Base-by-base conservation (phyloP, 495 filamentous ascomycete species). In the Aspergillus incahuasiensis region DNA sequence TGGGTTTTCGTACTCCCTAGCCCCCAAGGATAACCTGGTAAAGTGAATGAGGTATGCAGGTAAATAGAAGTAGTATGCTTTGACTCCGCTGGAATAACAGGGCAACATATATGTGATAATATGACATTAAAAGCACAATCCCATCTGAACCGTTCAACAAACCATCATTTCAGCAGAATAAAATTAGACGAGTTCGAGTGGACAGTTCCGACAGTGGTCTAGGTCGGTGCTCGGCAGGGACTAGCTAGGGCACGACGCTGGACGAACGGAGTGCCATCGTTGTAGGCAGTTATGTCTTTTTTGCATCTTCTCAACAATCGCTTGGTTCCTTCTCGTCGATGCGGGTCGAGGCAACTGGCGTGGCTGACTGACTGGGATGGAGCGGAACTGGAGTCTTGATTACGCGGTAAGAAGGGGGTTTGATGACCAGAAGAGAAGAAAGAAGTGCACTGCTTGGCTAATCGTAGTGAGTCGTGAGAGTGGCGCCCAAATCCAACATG, bases 401-500 rank as follows among this genome's bases (percentile, higher is more conserved):
- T 49, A 38, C 46, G 21, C 21, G 30, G 9, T 18, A 22, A 7
- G 15, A 3, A 25, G 11, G 21, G 7, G 18, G 45, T 25, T 13
- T 19, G 15, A 49, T 18, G 16, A 41, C n/a, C 35, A 9, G 40
- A 45, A 12, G 34, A 9, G n/a, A 35, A 39, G 20, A 51, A 2
- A 47, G 19, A n/a, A 34, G 2, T n/a, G n/a, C n/a, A 40, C 12
- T 40, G 38, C 48, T 49, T 49, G 46, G 46, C 46, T 49, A 38
- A 49, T 49, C 18, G 46, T 42, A 43, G 21, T 18, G 24, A 32
- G 24, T 48, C 45, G 18, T 49, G 11, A 34, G 18, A 34, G 34
- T n/a, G n/a, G 20, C 24, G 22, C 46, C 28, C 20, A 1, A 13
- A 24, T 40, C 11, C 43, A 47, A 38, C 30, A 58, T 52, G 9